Evolutionary conservation across 1,284 basidiomycete species (phyloP).

Genomic region (Boletus albobrunnescens): DNA sequence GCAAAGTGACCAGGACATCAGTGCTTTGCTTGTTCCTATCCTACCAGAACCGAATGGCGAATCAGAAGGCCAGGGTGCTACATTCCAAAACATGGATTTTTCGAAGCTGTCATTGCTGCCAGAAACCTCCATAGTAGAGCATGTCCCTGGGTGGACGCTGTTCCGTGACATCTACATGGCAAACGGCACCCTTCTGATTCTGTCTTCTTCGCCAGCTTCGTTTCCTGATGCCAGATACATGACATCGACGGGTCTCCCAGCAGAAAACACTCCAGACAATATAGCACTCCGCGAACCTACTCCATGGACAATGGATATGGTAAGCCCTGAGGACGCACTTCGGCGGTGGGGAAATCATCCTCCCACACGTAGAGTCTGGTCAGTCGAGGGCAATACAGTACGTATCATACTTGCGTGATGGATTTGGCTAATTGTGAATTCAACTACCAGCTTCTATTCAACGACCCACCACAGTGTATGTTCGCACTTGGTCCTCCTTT

Average conservation of each 20-base stretch:
- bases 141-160: slow-evolving; percentile 77
- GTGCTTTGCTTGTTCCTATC: not conserved
- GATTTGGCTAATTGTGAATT: slow-evolving; percentile 1
- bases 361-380: slow-evolving; percentile 47
- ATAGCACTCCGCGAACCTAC: slow-evolving; percentile 64
- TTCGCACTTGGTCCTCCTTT: not conserved
- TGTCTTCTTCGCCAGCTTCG: slow-evolving; percentile 42
- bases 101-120: slow-evolving; percentile 34
- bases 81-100: not conserved
- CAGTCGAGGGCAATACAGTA: slow-evolving; percentile 68
- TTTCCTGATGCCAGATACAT: slow-evolving; percentile 66
- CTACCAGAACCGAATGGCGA: not conserved
- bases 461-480: slow-evolving; percentile 61
- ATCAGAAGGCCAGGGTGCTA: not conserved
- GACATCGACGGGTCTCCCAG: slow-evolving; percentile 63
- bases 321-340: slow-evolving; percentile 58
- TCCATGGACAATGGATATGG: slow-evolving; percentile 53
- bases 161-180: slow-evolving; percentile 77
- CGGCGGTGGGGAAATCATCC: slow-evolving; percentile 52
- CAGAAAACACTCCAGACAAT: slow-evolving; percentile 59
- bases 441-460: slow-evolving; percentile 48
- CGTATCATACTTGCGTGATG: slow-evolving; percentile 20
- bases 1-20: slow-evolving; percentile 12
- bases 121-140: slow-evolving; percentile 52
- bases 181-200: slow-evolving; percentile 68